Percentiles rank a stretch among this genome's conserved stretches.
Evolutionary conservation across 768 basidiomycete species (phyloP).

Genomic region (Suillus lakei): DNA sequence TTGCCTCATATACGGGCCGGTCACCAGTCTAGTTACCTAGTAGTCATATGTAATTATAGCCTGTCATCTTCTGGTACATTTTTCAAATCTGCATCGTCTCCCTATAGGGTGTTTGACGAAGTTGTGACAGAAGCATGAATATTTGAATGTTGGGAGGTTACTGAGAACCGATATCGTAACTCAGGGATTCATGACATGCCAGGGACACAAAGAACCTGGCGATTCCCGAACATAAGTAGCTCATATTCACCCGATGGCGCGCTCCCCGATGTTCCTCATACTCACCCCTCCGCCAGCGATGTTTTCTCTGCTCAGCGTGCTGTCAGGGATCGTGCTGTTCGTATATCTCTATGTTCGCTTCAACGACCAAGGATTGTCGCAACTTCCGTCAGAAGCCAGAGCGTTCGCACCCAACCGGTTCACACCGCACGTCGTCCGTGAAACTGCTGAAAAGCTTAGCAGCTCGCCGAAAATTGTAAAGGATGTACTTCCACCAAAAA

Average conservation of each 20-base stretch:
- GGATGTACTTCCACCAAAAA: slow-evolving; percentile 64
- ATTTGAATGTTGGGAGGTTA: background rate
- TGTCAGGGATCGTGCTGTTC: slow-evolving; percentile 11
- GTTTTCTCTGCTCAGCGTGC: slow-evolving; percentile 15
- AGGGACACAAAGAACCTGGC: too few species aligned
- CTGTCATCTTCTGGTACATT: background rate
- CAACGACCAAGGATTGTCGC: slow-evolving; percentile 61
- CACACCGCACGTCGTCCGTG: slow-evolving; percentile 46
- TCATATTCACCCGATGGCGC: background rate
- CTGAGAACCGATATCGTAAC: background rate
- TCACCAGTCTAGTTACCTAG: too few species aligned
- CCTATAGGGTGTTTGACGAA: background rate
- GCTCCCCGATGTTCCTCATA: background rate
- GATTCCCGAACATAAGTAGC: too few species aligned
- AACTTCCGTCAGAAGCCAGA: slow-evolving; percentile 51
- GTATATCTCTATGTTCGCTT: slow-evolving; percentile 44
- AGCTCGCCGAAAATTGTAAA: slow-evolving; percentile 39
- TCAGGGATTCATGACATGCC: background rate
- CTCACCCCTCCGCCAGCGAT: slow-evolving; percentile 15
- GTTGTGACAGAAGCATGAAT: too few species aligned
- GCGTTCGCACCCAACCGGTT: slow-evolving; percentile 58
- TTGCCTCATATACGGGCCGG: too few species aligned
- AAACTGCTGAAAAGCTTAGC: slow-evolving; percentile 42
- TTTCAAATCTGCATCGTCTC: background rate
- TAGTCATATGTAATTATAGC: background rate